Conservation (phyloP, 1,284 basidiomycete species). For the Sanguinoderma infundibulare region DNA sequence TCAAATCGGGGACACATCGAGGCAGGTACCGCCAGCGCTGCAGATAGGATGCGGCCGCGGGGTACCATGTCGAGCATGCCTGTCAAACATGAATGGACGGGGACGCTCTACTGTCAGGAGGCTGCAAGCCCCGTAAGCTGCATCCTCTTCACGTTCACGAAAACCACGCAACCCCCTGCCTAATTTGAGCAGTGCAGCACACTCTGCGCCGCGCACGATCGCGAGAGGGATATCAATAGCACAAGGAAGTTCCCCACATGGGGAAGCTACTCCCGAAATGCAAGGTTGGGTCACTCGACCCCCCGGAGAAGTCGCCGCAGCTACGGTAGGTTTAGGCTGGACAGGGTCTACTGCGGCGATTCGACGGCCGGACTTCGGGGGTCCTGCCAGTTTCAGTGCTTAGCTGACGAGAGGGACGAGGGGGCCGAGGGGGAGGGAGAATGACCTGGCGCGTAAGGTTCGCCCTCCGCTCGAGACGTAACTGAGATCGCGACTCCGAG, state of each 20-base stretch:
- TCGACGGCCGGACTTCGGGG: conserved; percentile 19
- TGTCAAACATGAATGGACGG: no score
- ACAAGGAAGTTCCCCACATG: background rate
- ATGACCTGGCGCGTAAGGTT: background rate
- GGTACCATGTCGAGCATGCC: background rate
- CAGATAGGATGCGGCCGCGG: no score
- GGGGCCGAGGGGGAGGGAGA: background rate
- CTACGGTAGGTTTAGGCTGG: conserved; percentile 5
- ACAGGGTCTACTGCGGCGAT: conserved; percentile 15
- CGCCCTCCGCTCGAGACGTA: background rate
- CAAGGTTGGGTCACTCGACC: background rate
- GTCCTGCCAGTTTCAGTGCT: conserved; percentile 1
- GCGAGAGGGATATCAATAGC: background rate
- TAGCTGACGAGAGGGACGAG: background rate
- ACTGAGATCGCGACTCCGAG: background rate
- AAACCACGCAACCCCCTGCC: conserved; percentile 1
- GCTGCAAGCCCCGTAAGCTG: background rate
- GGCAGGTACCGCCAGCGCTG: no score
- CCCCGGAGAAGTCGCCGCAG: background rate
- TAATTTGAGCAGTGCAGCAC: background rate
- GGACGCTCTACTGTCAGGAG: no score
- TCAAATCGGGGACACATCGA: no score
- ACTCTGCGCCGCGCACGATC: background rate
- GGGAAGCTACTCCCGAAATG: background rate
- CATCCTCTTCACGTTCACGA: no score